Evolutionary conservation across 202 grass and related monocot genomes (phyloP), one percentile per base, ranked within the genome.

Genomic region (Schoenoplectus triqueter): DNA sequence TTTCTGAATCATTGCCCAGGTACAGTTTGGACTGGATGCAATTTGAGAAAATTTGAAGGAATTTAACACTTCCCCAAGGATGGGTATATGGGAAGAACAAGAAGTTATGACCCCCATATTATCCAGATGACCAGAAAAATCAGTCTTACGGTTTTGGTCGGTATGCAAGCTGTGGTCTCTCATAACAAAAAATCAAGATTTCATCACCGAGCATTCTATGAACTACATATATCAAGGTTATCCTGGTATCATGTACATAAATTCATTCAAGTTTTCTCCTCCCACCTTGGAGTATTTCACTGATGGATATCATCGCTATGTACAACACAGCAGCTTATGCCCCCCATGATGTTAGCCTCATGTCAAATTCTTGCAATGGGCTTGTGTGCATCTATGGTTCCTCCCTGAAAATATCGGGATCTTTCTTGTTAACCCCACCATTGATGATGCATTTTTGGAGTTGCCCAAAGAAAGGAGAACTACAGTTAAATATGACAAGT

Each of bases 51-150:
- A 65, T 31, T 31, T 31, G 31, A 65, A 7, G 62, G 62, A 31
- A 20, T 65, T 65, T 65, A 5, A 10, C 62, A 65, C 15, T 65
- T 65, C 62, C 8, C 62, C 62, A 10, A 65, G 7, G 9, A 31
- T 31, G 7, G 22, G 20, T 65, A 22, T 22, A 31, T 21, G 19
- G 62, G 62, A 31, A 21, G 18, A 65, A 65, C 21, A 65, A 65
- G 62, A 65, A 9, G 19, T 65, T 22, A 65, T 65, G 10, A 65
- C 20, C 62, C 62, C 21, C 62, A 65, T 65, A 21, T 65, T 65
- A 65, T 65, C 62, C 62, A 65, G 62, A 20, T 65, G 21, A 22
- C 62, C 62, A 65, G 62, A 18, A 65, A 65, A 65, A 65, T 65
- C 62, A 31, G 62, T 65, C 6, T 65, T 22, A 3, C 17, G 7